Evolutionary conservation across 2,329 filamentous ascomycete genomes (phyloP).

Genomic region (Rhynchosporium graminicola): DNA sequence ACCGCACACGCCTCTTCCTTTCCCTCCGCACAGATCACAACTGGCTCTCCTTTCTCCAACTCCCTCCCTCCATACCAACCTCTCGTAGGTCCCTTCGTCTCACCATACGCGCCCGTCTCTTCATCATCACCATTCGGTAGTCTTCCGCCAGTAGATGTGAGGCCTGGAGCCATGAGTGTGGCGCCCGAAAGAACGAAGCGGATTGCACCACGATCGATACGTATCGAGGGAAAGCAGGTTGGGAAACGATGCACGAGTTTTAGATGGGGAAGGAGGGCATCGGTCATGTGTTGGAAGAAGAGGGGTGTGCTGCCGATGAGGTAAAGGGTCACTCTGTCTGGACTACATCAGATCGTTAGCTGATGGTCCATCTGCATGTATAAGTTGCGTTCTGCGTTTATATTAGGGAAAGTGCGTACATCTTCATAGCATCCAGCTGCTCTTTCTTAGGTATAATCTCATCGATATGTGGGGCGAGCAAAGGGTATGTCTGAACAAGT

Average conservation of each 20-base stretch:
- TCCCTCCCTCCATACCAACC: slow-evolving; percentile 61
- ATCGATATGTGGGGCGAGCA: slow-evolving; percentile 85
- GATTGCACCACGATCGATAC: slow-evolving; percentile 94
- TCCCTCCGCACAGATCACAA: slow-evolving; percentile 88
- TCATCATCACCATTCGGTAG: slow-evolving; percentile 57
- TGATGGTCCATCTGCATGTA: too few relatives aligned
- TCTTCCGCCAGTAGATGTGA: slow-evolving; percentile 81
- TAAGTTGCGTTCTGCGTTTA: too few relatives aligned
- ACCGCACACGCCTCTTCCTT: slow-evolving; percentile 91
- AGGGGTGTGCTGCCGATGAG: slow-evolving; percentile 75
- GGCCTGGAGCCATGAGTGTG: slow-evolving; percentile 91
- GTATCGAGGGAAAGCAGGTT: slow-evolving; percentile 75
- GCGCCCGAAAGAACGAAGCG: slow-evolving; percentile 93
- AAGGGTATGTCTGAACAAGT: slow-evolving; percentile 81
- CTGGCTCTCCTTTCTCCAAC: slow-evolving; percentile 77
- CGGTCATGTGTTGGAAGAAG: slow-evolving; percentile 82
- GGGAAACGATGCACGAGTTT: slow-evolving; percentile 89
- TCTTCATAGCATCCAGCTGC: slow-evolving; percentile 85
- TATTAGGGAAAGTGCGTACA: slow-evolving; percentile 49
- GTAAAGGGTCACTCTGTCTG: slow-evolving; percentile 88
- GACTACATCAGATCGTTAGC: slow-evolving; percentile 46
- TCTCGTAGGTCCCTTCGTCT: slow-evolving; percentile 36
- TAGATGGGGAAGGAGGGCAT: slow-evolving; percentile 82
- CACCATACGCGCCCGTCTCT: slow-evolving; percentile 42
- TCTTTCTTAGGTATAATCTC: slow-evolving; percentile 94